Evolutionary conservation across 257 asterid genomes (phyloP), one percentile per base, ranked within the genome.

Genomic region (Fraxinus excelsior): DNA sequence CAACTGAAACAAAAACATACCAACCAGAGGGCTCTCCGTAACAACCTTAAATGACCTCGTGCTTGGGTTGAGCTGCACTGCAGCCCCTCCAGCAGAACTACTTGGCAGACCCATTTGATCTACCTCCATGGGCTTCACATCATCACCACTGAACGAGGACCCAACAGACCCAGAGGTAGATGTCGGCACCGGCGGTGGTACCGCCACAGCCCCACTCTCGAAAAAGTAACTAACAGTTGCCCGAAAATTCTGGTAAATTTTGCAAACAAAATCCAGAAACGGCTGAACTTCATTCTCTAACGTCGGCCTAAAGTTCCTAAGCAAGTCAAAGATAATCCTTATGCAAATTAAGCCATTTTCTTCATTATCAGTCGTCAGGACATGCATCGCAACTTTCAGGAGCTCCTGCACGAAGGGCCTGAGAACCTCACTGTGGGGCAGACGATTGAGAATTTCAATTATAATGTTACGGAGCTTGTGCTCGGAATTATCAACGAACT

Each of bases 261-360:
- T 91, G 94, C 98, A 93, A 75, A 96, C 98, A 75, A 96, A 96
- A 86, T 96, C 98, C 80, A 96, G 85, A 87, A 93, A 93, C 40
- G 99, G 99, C 88, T 96, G 99, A 83, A 96, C 99, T 80, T 96
- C 98, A 70, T 89, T 84, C 88, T 96, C 99, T 78, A 87, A 82
- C 51, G 93, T 88, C 18, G 99, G 98, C 80, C 97, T 86, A 83
- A 93, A 96, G 88, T 93, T 96, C 90, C 99, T 86, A 60, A 96
- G 98, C 91, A 96, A 87, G 82, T 96, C 98, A 71, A 96, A 96
- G 62, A 96, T 96, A 73, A 96, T 93, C 76, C 99, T 87, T 62
- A 96, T 96, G 88, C 99, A 96, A 71, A 96, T 93, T 56, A 96
- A 84, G n/a, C 99, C 99, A 82, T 96, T 96, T 62, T 96, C 99